phyloP scores from a whole-genome alignment of 257 asterid species.

The Jasminum sambac region DNA sequence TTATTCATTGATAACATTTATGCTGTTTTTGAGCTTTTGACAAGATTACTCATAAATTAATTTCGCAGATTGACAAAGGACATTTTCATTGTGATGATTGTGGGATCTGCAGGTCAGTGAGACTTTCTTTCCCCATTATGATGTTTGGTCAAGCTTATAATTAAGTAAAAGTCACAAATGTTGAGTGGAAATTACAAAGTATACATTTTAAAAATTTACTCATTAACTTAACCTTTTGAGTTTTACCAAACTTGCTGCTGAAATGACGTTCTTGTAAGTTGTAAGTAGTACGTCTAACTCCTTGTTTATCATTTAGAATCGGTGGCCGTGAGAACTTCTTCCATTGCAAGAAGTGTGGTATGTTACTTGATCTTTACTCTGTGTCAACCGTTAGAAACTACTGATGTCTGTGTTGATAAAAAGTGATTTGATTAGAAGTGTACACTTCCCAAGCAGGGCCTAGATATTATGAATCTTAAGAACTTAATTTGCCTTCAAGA shows the following conservation, averaged over 20 bases:
- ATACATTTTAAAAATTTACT: not conserved
- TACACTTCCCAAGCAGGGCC: no score
- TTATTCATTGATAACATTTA: not conserved
- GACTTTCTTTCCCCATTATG: not conserved
- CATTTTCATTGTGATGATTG: slow-evolving; percentile 95
- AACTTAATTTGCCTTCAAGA: not conserved
- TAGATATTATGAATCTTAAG: not conserved
- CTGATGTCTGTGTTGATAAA: not conserved
- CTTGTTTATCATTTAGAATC: slow-evolving; percentile 38
- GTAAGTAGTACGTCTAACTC: slow-evolving; percentile 7
- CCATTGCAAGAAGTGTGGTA: slow-evolving; percentile 96
- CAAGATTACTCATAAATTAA: not conserved
- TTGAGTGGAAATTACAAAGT: not conserved
- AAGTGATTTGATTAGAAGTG: no score
- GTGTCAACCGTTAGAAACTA: not conserved
- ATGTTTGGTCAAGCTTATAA: not conserved
- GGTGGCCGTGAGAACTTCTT: slow-evolving; percentile 90
- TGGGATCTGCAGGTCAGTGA: slow-evolving; percentile 86
- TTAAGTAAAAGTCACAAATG: not conserved
- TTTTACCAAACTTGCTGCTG: not conserved
- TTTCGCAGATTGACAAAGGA: slow-evolving; percentile 69
- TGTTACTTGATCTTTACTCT: slow-evolving; percentile 4
- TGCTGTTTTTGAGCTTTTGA: not conserved
- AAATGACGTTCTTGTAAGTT: not conserved
- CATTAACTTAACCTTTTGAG: slow-evolving; percentile 17